Evolutionary conservation across 2,329 filamentous ascomycete genomes (phyloP), one percentile per base, ranked within the genome.

Genomic region (Pyrenophora tritici-repentis): DNA sequence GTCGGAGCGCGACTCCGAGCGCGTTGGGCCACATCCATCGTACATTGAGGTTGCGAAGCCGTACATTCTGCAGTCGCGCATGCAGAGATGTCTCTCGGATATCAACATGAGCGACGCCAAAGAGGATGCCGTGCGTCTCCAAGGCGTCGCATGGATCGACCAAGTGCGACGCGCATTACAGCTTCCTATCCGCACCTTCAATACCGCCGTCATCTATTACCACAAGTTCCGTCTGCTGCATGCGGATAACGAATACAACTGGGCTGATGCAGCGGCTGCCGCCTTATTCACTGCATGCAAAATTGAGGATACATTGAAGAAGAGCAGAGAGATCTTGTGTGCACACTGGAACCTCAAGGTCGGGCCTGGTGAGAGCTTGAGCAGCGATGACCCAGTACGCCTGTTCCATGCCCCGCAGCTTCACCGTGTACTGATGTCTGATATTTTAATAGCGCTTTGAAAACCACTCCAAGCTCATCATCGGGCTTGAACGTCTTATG

Each of bases 251-350:
- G 91, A 96, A 66, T 96, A 96, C 74, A 89, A 89, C 71, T 91
- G 86, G 69, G 75, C 79, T 77, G 93, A 97, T 70, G 92, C 91
- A 1, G 91, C 93, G 0, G 84, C 94, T 6, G 91, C 94, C 1
- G 88, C 91, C 18, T 79, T 99, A 7, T 93, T 97, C 67, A 89
- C 92, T 2, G 92, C 92, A 2, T 97, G 93, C 80, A 99, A 99
- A 77, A 91, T 95, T 38, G 94, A 99, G 74, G 94, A 99, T 73
- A 99, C 94, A 0, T 83, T 97, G 61, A 99, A 99, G 77, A 97
- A 97, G 78, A 96, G 91, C 3, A 86, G 85, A 50, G 94, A 99
- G 58, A 95, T 99, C 55, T 80, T 97, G 13, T 95, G 91, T 51
- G 91, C 92, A 1, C 88, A 90, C 18, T 91, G 93, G 75, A 97